These are phyloP conservation scores for Fusarium sp. DNA, from an alignment of 2,329 filamentous ascomycete species.

Conservation along the genomic window DNA sequence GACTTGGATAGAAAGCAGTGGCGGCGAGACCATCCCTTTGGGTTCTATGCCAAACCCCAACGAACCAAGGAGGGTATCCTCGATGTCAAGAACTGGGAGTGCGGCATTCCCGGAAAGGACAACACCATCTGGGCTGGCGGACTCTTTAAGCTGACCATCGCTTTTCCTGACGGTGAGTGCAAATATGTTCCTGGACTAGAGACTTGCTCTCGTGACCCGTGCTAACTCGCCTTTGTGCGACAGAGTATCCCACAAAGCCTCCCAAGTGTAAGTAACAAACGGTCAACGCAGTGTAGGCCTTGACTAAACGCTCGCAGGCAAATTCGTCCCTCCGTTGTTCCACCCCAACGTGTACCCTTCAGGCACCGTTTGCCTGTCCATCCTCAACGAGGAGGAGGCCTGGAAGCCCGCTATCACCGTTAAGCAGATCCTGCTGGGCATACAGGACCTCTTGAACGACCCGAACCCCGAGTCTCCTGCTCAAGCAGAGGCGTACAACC, in stretches of 20 bases:
- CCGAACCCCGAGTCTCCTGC: slow-evolving; percentile 97
- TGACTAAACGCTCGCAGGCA: slow-evolving; percentile 69
- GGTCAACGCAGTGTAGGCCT: background rate
- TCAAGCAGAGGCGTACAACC: slow-evolving; percentile 96
- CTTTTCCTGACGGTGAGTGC: slow-evolving; percentile 87
- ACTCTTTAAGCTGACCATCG: slow-evolving; percentile 92
- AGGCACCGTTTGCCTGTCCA: slow-evolving; percentile 95
- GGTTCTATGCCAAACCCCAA: slow-evolving; percentile 92
- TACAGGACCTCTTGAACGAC: slow-evolving; percentile 95
- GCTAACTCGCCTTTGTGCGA: slow-evolving; percentile 23
- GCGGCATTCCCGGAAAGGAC: slow-evolving; percentile 93
- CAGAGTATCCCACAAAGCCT: slow-evolving; percentile 98
- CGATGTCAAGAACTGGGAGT: slow-evolving; percentile 96
- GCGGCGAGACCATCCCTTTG: slow-evolving; percentile 96
- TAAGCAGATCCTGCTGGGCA: slow-evolving; percentile 95
- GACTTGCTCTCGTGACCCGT: slow-evolving; percentile 4
- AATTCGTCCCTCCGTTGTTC: slow-evolving; percentile 95
- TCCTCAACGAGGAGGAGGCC: slow-evolving; percentile 97
- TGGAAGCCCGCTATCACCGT: slow-evolving; percentile 99
- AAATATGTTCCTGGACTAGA: background rate
- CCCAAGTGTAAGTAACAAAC: slow-evolving; percentile 83
- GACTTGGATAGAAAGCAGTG: slow-evolving; percentile 82
- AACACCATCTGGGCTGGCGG: slow-evolving; percentile 99
- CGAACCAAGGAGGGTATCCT: slow-evolving; percentile 83
- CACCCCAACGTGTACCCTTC: slow-evolving; percentile 99